Base-by-base conservation (phyloP, 208 protist genomes). In the Dictyostelium gargantuum region DNA sequence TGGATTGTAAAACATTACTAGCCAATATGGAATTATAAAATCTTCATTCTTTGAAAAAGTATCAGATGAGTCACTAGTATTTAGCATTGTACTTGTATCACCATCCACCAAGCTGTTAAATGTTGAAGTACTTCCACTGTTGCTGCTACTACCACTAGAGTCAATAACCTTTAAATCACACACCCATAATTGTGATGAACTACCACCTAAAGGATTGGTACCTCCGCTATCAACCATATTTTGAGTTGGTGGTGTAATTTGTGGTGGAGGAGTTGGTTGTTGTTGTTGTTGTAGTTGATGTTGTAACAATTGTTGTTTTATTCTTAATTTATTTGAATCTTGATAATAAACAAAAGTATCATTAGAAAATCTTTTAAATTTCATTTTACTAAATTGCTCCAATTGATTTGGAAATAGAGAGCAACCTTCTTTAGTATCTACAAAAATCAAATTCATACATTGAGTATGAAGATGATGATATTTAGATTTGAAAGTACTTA, bases 1-100 rank as follows among this genome's bases (percentile, higher is more conserved):
- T 21, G 82, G 35, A 23, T 76, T 89, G 29, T 79, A 89, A 48
- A 42, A 68, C 19, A 89, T 63, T 10, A 89, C 35, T 10, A 89
- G 68, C 82, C 82, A 89, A 79, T 89, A 89, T 17, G 82, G 82
- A 32, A 89, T 79, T 29, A n/a, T 52, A 29, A 79, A 61, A 29
- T 77, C 50, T 58, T 58, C 46, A n/a, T 50, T 10, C 44, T 52
- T 58, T 70, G 63, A 70, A 23, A 70, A 70, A 4, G 63, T 42
- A 42, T 70, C 63, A 10, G 32, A 40, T 42, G 63, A 70, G 40
- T 70, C 63, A 70, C 63, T 70, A 70, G 17, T 70, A 40, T 35
- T 23, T 19, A 42, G 19, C 35, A 70, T 40, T 40, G 21, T 70
- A 70, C 63, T 70, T 11, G 32, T 70, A 70, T 70, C 32, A 70